A percentile compares a stretch with the other conserved stretches of the same genome.
phyloP scores from a whole-genome alignment of 129 eudicot species.

The Smallanthus sonchifolius region DNA sequence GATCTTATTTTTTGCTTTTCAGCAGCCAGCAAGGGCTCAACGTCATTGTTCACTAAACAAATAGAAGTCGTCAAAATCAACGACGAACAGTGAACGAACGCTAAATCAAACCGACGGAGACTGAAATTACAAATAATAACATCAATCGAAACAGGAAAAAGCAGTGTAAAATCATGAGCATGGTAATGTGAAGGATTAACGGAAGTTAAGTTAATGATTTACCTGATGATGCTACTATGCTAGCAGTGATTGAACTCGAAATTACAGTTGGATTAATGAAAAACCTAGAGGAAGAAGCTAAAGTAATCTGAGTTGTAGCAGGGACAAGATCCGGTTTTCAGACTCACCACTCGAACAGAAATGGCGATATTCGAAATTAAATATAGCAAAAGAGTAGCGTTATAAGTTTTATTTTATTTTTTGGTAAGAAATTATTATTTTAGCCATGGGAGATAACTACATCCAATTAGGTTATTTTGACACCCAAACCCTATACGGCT shows the following conservation, averaged over 20 bases:
- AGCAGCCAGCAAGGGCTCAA: conserved; percentile 12
- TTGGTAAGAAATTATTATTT: neutral
- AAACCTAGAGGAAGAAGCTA: conserved; percentile 9
- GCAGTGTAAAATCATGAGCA: neutral
- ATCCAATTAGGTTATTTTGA: no score
- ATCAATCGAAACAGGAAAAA: neutral
- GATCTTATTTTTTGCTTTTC: conserved; percentile 28
- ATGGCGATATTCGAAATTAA: conserved; percentile 14
- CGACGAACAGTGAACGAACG: conserved; percentile 16
- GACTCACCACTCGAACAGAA: conserved; percentile 15
- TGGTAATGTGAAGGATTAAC: conserved; percentile 17
- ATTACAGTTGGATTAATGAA: neutral
- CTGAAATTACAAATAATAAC: conserved; percentile 1
- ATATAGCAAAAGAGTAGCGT: neutral
- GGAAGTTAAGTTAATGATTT: conserved; percentile 16
- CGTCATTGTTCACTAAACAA: conserved; percentile 14
- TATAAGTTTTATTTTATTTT: neutral
- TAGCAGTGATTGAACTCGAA: neutral
- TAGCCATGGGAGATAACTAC: neutral
- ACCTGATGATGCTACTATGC: conserved; percentile 21
- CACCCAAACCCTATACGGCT: no score
- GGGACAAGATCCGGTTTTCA: conserved; percentile 31
- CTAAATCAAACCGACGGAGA: conserved; percentile 6
- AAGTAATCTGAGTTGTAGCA: conserved; percentile 29
- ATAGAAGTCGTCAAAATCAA: conserved; percentile 13